A percentile compares a stretch with the other conserved stretches of the same genome.
phyloP scores from a whole-genome alignment of 495 filamentous ascomycete species.

The Aspergillus carlsbadensis region DNA sequence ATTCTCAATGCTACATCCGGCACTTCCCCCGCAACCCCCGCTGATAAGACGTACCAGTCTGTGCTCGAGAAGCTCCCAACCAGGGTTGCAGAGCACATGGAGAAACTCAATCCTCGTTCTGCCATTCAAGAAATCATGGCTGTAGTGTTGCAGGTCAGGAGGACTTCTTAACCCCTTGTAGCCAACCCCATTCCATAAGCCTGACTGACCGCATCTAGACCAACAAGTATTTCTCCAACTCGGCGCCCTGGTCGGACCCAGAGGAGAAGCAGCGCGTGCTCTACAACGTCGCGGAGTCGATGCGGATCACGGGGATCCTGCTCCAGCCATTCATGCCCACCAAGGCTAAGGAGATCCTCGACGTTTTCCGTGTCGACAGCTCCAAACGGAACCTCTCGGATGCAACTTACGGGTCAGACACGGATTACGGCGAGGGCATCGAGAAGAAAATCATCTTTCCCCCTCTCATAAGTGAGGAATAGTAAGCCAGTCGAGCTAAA shows the following conservation, averaged over 20 bases:
- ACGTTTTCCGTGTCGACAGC: conserved; percentile 68
- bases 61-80: conserved; percentile 35
- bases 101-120: conserved; percentile 57
- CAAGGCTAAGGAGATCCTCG: conserved; percentile 72
- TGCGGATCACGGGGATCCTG: conserved; percentile 79
- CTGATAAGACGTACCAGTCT: conserved; percentile 33
- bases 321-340: conserved; percentile 88
- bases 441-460: conserved; percentile 55
- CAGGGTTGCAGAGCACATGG: conserved; percentile 57
- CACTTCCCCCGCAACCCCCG: conserved; percentile 23
- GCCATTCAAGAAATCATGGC: conserved; percentile 68
- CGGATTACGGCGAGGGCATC: conserved; percentile 62
- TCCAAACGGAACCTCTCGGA: conserved; percentile 53
- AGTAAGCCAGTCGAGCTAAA: conserved; percentile 8
- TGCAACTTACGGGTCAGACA: conserved; percentile 60
- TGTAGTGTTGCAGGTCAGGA: conserved; percentile 52
- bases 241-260: conserved; percentile 57
- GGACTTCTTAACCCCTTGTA: not conserved
- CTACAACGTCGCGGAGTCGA: conserved; percentile 70
- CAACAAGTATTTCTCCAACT: conserved; percentile 64
- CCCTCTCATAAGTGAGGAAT: conserved; percentile 49
- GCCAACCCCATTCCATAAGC: not conserved
- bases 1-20: conserved; percentile 44
- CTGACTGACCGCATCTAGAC: conserved; percentile 45
- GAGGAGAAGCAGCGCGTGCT: conserved; percentile 52